Evolutionary conservation across 179 eudicot genomes (phyloP), one percentile per base, ranked within the genome.

Genomic region (Corrigiola litoralis): DNA sequence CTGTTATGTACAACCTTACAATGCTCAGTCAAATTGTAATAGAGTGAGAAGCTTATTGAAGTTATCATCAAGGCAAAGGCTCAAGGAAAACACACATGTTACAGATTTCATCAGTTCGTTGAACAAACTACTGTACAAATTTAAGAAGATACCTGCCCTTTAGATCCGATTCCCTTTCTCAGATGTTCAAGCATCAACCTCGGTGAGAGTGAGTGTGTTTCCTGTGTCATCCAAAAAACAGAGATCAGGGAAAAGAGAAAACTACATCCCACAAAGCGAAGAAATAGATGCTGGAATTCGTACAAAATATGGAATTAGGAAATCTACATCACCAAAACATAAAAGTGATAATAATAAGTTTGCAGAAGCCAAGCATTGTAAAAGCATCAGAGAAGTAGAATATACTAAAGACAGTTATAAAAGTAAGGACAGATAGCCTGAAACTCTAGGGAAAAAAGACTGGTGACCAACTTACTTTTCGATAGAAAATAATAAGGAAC

Each of bases 101-200:
- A 49, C 53, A 58, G 17, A 32, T 18, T 47, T 24, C 32, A 51
- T 11, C 51, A 25, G 66, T 61, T 42, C 24, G 55, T 44, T 40
- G 5, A 28, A 50, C 1, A 60, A 13, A 52, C 28, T 14, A 20
- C 63, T 45, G n/a, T 24, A 60, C 18, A 29, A 11, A 62, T 29
- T 63, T 53, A 41, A 55, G 32, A 67, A 65, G 36, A 34, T 75
- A 92, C 97, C 97, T 91, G 99, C 74, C 95, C 97, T 27, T 58
- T 63, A 66, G 92, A 80, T 55, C 97, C 99, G 49, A 91, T 56
- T 55, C 86, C 87, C 58, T 72, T 77, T 73, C 77, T 79, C 31
- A 94, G 86, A 80, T 94, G 99, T 68, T 84, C 86, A 41, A 91
- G 80, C 89, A 94, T 85, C 66, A 82, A 87, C 70, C 63, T 45